Base-by-base conservation (phyloP, 1,284 basidiomycete genomes). In the Cutaneotrichosporon sp. region DNA sequence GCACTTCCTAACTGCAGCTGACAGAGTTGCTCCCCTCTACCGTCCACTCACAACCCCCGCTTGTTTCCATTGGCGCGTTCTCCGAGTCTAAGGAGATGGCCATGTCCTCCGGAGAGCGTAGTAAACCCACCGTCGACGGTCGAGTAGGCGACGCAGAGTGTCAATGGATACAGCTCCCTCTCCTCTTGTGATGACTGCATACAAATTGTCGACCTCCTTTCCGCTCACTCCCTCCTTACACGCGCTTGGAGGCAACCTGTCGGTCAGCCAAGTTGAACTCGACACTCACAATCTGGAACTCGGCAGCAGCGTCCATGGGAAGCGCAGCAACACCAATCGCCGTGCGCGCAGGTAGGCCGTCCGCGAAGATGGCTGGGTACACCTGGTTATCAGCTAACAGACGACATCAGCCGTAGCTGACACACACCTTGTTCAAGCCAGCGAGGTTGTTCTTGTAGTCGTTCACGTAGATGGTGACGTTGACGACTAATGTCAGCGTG, bases 321-420 rank as follows among this genome's bases (percentile, higher is more conserved):
- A 67, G 55, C 13, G 56, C 61, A 18, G 66, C 60, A n/a, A 67
- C 60, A 16, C 66, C 66, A 10, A 67, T 49, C n/a, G 63, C 63
- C 0, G 65, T 60, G 31, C 66, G 56, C 10, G 53, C 60, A 10
- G 63, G 66, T 1, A 67, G 42, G 42, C 42, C 42, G 5, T n/a
- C 42, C 7, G 42, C 14, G 42, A 46, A 46, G 42, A 46, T 46
- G 42, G 51, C 32, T 32, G 51, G 21, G 47, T 42, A 18, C 49
- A 34, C 30, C 50, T 49, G 16, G 42, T 5, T 5, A 18, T 46
- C 42, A 46, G 42, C 42, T 46, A 5, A 18, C 26, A 26, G 26
- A 26, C 3, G 26, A 3, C 26, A 26, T 26, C 26, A 26, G 60
- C 63, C 58, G 31, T 34, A 56, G 11, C 21, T 36, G 38, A 51